Evolutionary conservation across 768 basidiomycete species (phyloP).

Genomic region (Boletellus sp.): DNA sequence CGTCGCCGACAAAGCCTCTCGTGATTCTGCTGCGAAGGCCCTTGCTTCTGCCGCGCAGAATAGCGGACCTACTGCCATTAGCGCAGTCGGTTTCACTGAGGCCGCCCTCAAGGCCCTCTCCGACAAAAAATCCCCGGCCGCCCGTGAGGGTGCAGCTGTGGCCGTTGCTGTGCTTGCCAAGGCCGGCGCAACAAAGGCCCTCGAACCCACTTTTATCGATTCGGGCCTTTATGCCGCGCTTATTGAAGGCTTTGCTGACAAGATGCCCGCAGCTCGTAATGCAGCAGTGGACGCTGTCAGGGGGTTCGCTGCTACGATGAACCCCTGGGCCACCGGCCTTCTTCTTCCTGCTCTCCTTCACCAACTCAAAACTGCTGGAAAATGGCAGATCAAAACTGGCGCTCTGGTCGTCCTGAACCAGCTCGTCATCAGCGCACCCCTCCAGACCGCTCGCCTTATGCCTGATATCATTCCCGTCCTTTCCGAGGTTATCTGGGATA

Average conservation of each 20-base stretch:
- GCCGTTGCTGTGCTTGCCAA: conserved; percentile 64
- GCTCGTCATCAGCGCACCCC: conserved; percentile 77
- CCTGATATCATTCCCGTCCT: conserved; percentile 94
- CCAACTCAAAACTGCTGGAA: conserved; percentile 93
- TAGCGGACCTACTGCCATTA: conserved; percentile 76
- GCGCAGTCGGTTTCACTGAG: conserved; percentile 63
- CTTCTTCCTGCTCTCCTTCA: conserved; percentile 86
- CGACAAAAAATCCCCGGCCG: conserved; percentile 93
- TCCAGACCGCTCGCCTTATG: conserved; percentile 84
- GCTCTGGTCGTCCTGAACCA: conserved; percentile 79
- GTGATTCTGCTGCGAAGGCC: conserved; percentile 64
- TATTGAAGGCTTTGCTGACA: conserved; percentile 92
- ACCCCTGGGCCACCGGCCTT: conserved; percentile 82
- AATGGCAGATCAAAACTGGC: conserved; percentile 96
- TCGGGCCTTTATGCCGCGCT: conserved; percentile 85
- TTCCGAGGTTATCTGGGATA: conserved; percentile 96
- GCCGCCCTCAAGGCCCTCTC: conserved; percentile 79
- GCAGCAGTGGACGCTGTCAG: conserved; percentile 83
- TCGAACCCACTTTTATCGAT: conserved; percentile 86
- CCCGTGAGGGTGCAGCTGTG: conserved; percentile 84
- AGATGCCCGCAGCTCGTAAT: conserved; percentile 82
- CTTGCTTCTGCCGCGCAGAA: conserved; percentile 78
- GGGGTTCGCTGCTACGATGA: conserved; percentile 71
- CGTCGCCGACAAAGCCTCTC: conserved; percentile 78
- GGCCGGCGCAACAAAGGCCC: conserved; percentile 69